These are phyloP conservation scores for Aspergillus ostianus DNA, from an alignment of 495 filamentous ascomycete genomes.

Conservation along the genomic window DNA sequence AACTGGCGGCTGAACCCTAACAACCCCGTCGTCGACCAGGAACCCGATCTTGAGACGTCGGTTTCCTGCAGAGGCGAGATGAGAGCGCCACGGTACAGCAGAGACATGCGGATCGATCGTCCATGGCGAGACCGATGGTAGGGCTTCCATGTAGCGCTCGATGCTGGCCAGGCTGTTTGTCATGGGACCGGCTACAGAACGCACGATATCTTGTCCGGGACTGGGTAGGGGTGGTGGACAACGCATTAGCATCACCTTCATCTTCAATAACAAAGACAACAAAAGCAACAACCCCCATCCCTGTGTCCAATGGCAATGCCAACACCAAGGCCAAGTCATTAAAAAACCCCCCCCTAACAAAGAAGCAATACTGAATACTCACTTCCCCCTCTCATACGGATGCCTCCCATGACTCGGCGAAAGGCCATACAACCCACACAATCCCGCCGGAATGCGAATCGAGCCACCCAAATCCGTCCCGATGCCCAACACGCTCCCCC, in stretches of 20 bases:
- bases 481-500: constrained; percentile 62
- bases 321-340: not conserved
- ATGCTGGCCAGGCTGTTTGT: constrained; percentile 38
- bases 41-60: constrained; percentile 49
- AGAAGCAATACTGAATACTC: constrained; percentile 26
- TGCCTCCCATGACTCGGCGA: constrained; percentile 60
- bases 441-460: constrained; percentile 62
- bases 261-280: not conserved
- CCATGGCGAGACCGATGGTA: constrained; percentile 40
- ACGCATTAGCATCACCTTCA: no score
- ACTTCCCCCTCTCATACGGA: constrained; percentile 45
- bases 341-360: not conserved
- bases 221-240: constrained; percentile 12
- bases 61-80: constrained; percentile 21
- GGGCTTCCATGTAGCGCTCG: constrained; percentile 40
- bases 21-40: constrained; percentile 53
- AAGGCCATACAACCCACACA: constrained; percentile 63
- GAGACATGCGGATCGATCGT: constrained; percentile 38
- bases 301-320: not conserved
- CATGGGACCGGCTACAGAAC: constrained; percentile 43
- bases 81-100: constrained; percentile 44
- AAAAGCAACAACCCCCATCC: not conserved
- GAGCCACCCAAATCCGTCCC: constrained; percentile 70
- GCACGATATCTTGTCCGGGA: constrained; percentile 33
- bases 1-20: constrained; percentile 57